These are phyloP conservation scores for Rhodotorula graminis DNA, from an alignment of 768 basidiomycete species.

Conservation along the genomic window DNA sequence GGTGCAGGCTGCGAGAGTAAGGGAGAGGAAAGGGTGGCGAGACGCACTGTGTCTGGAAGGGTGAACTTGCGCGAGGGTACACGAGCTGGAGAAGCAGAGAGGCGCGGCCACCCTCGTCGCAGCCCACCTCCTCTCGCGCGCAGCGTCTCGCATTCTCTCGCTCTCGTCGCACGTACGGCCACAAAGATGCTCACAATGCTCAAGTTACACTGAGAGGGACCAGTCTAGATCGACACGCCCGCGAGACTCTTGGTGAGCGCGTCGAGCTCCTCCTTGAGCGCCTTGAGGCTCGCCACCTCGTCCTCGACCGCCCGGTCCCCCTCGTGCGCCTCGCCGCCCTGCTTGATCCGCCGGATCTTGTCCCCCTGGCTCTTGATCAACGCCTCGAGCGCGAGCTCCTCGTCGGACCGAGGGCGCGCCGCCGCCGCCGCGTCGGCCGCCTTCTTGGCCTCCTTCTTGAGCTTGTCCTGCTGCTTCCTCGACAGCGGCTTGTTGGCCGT, in stretches of 20 bases:
- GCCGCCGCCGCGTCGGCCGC: constrained; percentile 36
- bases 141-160: too few relatives aligned
- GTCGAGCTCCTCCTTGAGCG: constrained; percentile 41
- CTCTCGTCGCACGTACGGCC: too few relatives aligned
- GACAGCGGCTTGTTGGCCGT: constrained; percentile 23
- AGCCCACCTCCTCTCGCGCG: too few relatives aligned
- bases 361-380: constrained; percentile 73
- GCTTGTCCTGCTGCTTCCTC: constrained; percentile 31
- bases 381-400: constrained; percentile 66
- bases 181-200: too few relatives aligned
- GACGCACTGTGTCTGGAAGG: constrained; percentile 3
- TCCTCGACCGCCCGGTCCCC: constrained; percentile 26
- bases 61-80: background rate
- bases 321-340: constrained; percentile 50
- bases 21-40: too few relatives aligned
- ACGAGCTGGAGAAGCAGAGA: background rate
- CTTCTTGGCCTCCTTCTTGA: constrained; percentile 37
- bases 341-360: constrained; percentile 63
- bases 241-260: constrained; percentile 11
- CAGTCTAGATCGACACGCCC: background rate
- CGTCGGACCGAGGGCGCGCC: constrained; percentile 56
- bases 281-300: constrained; percentile 34
- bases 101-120: background rate
- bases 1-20: background rate
- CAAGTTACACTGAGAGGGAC: too few relatives aligned